Conservation (phyloP, 345 rosid species). For the Tarenaya hassleriana region DNA sequence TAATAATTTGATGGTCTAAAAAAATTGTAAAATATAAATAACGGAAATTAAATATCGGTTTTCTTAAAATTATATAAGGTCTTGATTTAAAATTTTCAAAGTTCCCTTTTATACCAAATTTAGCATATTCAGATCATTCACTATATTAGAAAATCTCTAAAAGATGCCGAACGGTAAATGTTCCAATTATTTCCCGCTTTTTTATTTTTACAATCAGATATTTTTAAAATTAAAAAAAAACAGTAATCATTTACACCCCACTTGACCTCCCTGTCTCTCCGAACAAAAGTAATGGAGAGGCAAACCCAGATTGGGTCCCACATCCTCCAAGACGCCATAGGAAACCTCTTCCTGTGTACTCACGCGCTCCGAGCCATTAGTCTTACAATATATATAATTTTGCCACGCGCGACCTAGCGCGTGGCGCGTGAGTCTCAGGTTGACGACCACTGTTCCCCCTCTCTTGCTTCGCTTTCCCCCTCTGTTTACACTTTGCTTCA, state of each 20-base stretch:
- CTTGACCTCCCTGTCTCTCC: slow-evolving; percentile 32
- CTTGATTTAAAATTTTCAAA: no score
- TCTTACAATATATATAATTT: no score
- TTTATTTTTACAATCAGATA: no score
- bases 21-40: no score
- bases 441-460: slow-evolving; percentile 35
- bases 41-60: no score
- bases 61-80: no score
- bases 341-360: not conserved
- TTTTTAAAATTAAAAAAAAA: slow-evolving; percentile 10
- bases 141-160: slow-evolving; percentile 25
- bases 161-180: slow-evolving; percentile 20
- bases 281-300: slow-evolving; percentile 34
- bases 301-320: slow-evolving; percentile 39
- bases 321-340: slow-evolving; percentile 1
- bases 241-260: slow-evolving; percentile 31
- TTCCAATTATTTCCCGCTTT: slow-evolving; percentile 14
- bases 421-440: slow-evolving; percentile 27
- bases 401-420: slow-evolving; percentile 25
- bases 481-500: not conserved
- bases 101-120: slow-evolving; percentile 8
- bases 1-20: no score
- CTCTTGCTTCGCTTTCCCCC: slow-evolving; percentile 9
- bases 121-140: not conserved
- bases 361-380: slow-evolving; percentile 11